phyloP scores from a whole-genome alignment of 805 yeast genomes.

The Wickerhamomyces rabaulensis region DNA sequence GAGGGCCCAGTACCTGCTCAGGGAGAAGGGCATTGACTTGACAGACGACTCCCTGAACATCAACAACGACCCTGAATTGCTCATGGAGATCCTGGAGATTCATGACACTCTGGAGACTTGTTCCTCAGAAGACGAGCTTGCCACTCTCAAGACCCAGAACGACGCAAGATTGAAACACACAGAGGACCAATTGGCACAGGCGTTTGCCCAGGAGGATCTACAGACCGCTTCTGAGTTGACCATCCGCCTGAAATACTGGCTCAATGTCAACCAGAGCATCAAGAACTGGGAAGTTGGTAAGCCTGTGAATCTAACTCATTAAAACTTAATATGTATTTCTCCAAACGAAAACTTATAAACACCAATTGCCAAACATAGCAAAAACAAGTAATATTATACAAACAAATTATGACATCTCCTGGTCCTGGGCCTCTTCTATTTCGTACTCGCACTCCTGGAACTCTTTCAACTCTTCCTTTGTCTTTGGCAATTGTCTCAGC shows the following conservation, averaged over 20 bases:
- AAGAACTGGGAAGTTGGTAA: constrained; percentile 75
- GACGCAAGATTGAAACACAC: constrained; percentile 45
- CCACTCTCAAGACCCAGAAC: constrained; percentile 47
- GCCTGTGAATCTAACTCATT: constrained; percentile 61
- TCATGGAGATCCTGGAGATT: constrained; percentile 76
- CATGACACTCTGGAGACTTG: constrained; percentile 80
- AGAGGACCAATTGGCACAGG: constrained; percentile 38
- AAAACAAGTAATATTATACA: neutral
- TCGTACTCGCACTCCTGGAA: constrained; percentile 59
- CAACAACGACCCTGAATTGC: constrained; percentile 46
- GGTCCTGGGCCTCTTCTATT: constrained; percentile 35
- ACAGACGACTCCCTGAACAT: constrained; percentile 48
- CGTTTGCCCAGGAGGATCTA: constrained; percentile 44
- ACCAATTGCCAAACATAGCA: too few species aligned
- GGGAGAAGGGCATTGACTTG: constrained; percentile 44
- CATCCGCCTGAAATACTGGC: constrained; percentile 77
- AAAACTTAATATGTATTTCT: too few species aligned
- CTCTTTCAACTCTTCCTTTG: constrained; percentile 56
- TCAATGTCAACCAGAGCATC: constrained; percentile 65
- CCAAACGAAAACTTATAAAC: too few species aligned
- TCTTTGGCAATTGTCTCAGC: constrained; percentile 75
- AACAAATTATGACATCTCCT: constrained; percentile 8
- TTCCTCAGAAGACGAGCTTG: constrained; percentile 51
- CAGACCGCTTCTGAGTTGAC: constrained; percentile 60
- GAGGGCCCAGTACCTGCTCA: constrained; percentile 59